Evolutionary conservation across 768 basidiomycete species (phyloP).

Genomic region (Boletus tomentosulus): DNA sequence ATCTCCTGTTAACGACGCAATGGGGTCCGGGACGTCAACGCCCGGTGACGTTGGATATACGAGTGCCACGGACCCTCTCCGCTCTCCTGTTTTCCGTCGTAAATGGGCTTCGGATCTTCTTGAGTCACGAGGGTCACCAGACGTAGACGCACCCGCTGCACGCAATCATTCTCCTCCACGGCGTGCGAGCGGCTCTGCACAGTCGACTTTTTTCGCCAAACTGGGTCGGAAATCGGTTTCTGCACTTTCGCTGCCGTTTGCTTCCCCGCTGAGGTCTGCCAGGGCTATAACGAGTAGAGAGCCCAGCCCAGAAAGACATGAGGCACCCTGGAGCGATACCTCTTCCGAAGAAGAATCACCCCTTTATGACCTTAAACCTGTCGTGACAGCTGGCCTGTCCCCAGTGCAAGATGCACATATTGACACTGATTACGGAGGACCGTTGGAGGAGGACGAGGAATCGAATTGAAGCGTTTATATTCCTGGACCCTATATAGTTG

Average conservation of each 20-base stretch:
- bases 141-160: constrained; percentile 12
- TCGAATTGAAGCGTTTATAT: constrained; percentile 10
- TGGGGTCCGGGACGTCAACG: constrained; percentile 33
- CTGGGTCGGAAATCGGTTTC: constrained; percentile 45
- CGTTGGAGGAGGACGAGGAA: constrained; percentile 19
- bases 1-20: constrained; percentile 18
- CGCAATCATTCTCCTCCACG: constrained; percentile 4
- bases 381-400: constrained; percentile 7
- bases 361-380: constrained; percentile 10
- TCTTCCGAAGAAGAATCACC: constrained; percentile 45
- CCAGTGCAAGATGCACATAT: constrained; percentile 3
- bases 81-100: constrained; percentile 40
- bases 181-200: constrained; percentile 12
- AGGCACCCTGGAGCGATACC: constrained; percentile 53
- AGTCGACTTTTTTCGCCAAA: constrained; percentile 38
- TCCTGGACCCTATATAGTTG: too few species aligned
- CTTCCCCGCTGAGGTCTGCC: constrained; percentile 21
- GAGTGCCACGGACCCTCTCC: constrained; percentile 35
- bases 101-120: constrained; percentile 47
- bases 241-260: constrained; percentile 37
- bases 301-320: constrained; percentile 29
- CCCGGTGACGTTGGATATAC: constrained; percentile 28
- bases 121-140: constrained; percentile 25
- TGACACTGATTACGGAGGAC: constrained; percentile 20
- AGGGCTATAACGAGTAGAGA: constrained; percentile 22